Evolutionary conservation across 2,329 filamentous ascomycete genomes (phyloP), one percentile per base, ranked within the genome.

Genomic region (Calonectria pauciramosa): DNA sequence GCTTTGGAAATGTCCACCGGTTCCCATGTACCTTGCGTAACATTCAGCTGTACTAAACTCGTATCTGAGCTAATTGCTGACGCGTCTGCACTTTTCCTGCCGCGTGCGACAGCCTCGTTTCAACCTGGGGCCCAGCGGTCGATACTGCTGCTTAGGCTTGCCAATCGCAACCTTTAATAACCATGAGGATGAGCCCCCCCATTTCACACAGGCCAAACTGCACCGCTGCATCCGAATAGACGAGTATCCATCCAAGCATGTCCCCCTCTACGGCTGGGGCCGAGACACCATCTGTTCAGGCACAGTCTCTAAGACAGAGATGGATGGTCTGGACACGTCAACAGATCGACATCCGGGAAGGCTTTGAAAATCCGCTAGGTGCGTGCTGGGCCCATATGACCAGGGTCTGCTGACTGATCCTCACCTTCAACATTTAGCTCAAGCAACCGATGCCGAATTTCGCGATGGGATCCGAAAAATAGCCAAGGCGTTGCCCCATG

Each of bases 81-180:
- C 34, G 56, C 34, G 34, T 38, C 16, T 60, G 56, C 56, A 60
- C 34, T 60, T 60, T 60, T n/a, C 34, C 1, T 26, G 32, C 34
- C 34, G n/a, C 38, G n/a, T 60, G 36, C 34, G 36, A 41, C 30
- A 60, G 56, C 23, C 34, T 60, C n/a, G 20, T 28, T 60, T 34
- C n/a, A 23, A 41, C 20, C 23, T 18, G 56, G 13, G 34, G 14
- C 0, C 36, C 34, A 9, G 3, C 3, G 7, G 34, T 4, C 7
- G n/a, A 41, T 60, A 34, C 5, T 16, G 34, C n/a, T 7, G 34
- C 34, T 5, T 26, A 16, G 56, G 34, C 34, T 60, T 60, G 36
- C 56, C 56, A 60, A 60, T 60, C 34, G 56, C 34, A 60, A 41
- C n/a, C 56, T 41, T 60, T 60, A 38, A 41, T 60, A 60, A 60